A percentile compares a stretch with the other conserved stretches of the same genome.
phyloP scores from a whole-genome alignment of 192 early-diverging fungal genomes.

The Coemansia javaensis region DNA sequence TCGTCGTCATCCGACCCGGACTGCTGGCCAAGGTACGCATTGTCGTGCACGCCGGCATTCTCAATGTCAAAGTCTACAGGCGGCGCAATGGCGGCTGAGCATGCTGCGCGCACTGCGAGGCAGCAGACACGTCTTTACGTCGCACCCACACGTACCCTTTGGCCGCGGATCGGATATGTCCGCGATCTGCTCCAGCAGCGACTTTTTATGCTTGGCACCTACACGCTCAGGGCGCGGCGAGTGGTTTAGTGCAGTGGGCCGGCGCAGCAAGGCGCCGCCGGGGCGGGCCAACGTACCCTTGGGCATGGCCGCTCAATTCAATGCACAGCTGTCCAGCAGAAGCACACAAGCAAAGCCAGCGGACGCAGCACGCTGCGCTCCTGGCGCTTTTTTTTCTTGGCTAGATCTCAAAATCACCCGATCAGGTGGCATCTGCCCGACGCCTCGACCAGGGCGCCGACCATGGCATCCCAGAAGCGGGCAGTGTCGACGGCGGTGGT shows the following conservation, averaged over 20 bases:
- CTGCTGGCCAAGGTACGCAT: constrained; percentile 43
- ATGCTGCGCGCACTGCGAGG: no score
- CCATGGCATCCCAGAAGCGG: constrained; percentile 25
- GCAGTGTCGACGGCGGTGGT: constrained; percentile 11
- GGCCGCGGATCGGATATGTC: constrained; percentile 47
- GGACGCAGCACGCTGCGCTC: neutral
- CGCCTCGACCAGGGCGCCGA: constrained; percentile 6
- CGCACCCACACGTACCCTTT: constrained; percentile 41
- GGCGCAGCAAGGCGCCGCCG: neutral
- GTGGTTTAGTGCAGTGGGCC: neutral
- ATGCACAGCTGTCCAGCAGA: neutral
- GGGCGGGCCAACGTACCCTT: neutral
- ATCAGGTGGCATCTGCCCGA: neutral
- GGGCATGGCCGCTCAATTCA: neutral
- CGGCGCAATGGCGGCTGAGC: no score
- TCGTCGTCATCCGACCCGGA: constrained; percentile 51
- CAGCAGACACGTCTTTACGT: no score
- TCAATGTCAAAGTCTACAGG: constrained; percentile 67
- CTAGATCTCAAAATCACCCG: neutral
- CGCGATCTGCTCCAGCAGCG: constrained; percentile 46
- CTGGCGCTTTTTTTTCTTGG: neutral
- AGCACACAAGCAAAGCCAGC: neutral
- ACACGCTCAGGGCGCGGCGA: neutral
- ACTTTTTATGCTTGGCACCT: constrained; percentile 31
- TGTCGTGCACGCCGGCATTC: constrained; percentile 52